These are phyloP conservation scores for Camellia japonica DNA, from an alignment of 148 eudicot species.

Conservation along the genomic window DNA sequence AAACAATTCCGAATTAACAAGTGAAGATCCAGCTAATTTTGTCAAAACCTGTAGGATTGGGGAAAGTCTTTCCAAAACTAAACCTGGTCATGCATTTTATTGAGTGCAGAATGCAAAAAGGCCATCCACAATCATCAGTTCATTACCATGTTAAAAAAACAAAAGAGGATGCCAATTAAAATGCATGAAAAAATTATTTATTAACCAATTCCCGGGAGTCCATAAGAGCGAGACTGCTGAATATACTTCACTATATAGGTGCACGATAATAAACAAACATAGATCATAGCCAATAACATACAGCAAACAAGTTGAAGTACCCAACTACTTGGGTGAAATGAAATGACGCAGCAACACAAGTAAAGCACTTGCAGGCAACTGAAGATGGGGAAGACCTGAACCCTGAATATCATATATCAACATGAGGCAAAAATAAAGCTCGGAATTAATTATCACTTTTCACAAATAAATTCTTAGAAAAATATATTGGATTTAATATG, in stretches of 20 bases:
- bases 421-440: neutral
- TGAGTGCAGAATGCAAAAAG: no score
- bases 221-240: neutral
- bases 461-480: neutral
- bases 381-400: neutral
- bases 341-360: neutral
- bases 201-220: neutral
- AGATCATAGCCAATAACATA: neutral
- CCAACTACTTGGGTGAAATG: neutral
- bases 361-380: no score
- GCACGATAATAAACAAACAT: neutral
- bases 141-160: no score
- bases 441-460: neutral
- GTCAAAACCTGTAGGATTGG: no score
- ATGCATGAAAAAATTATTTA: no score
- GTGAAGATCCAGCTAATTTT: no score
- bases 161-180: no score
- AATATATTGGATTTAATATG: constrained; percentile 1
- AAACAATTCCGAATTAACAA: no score
- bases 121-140: no score
- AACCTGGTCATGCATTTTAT: no score
- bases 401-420: neutral
- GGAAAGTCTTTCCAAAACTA: no score
- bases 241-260: neutral
- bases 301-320: neutral